These are phyloP conservation scores for Seiridium cupressi DNA, from an alignment of 2,329 filamentous ascomycete species.

Conservation along the genomic window DNA sequence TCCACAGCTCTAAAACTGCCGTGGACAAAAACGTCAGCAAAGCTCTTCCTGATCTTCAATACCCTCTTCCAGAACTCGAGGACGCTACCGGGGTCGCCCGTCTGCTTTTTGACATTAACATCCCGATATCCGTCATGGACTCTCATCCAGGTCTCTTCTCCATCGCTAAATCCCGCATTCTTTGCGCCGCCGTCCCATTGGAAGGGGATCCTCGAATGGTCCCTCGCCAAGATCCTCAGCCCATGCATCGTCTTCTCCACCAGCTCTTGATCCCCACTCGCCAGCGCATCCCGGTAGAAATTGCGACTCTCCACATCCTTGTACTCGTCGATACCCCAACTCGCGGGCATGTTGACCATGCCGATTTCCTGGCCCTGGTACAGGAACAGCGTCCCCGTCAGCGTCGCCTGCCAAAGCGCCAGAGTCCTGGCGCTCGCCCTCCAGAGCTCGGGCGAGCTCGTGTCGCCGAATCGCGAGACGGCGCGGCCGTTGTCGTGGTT, in stretches of 20 bases:
- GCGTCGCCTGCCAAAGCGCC: conserved; percentile 45
- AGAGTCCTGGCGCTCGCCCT: conserved; percentile 49
- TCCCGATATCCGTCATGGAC: conserved; percentile 56
- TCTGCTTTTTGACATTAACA: conserved; percentile 55
- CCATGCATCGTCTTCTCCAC: conserved; percentile 47
- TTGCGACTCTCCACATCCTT: conserved; percentile 53
- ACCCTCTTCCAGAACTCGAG: conserved; percentile 58
- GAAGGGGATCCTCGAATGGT: conserved; percentile 65
- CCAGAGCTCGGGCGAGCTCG: conserved; percentile 41
- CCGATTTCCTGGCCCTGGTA: conserved; percentile 63
- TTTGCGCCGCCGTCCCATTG: conserved; percentile 56
- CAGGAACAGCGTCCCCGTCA: conserved; percentile 54
- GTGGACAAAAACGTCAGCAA: conserved; percentile 60
- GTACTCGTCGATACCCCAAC: conserved; percentile 52
- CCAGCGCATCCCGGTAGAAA: conserved; percentile 45
- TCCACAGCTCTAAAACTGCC: conserved; percentile 56
- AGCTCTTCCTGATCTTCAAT: conserved; percentile 49
- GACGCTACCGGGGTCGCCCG: conserved; percentile 44
- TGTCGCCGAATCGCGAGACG: conserved; percentile 52
- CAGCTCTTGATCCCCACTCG: conserved; percentile 30
- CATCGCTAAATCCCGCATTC: conserved; percentile 60
- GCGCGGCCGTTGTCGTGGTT: conserved; percentile 63
- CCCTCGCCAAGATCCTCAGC: conserved; percentile 57
- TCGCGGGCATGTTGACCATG: conserved; percentile 53
- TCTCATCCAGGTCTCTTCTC: conserved; percentile 62